Evolutionary conservation across 2,329 filamentous ascomycete species (phyloP).

Genomic region (Pseudogymnoascus pannorum): DNA sequence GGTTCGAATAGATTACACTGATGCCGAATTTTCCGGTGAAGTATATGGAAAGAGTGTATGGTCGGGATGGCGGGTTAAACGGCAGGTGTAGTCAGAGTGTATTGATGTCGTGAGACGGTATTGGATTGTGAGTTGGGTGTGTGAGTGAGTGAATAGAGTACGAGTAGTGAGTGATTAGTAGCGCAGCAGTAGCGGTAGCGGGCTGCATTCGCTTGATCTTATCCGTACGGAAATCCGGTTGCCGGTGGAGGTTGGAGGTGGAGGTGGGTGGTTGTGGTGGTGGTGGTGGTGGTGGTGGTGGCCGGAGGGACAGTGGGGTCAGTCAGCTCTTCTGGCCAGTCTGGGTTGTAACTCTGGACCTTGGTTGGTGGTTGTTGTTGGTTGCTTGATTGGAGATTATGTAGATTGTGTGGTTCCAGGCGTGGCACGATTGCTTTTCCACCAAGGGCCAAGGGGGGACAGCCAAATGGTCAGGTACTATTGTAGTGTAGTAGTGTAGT

Average conservation of each 20-base stretch:
- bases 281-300: neutral
- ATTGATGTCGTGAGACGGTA: constrained; percentile 7
- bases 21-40: constrained; percentile 1
- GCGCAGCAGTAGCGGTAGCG: neutral
- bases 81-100: neutral
- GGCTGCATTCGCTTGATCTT: constrained; percentile 4
- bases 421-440: neutral
- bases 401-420: neutral
- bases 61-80: neutral
- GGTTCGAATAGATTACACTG: constrained; percentile 1
- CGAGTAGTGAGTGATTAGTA: neutral
- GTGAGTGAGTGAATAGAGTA: neutral
- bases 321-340: neutral
- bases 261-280: neutral
- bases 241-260: neutral
- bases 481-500: neutral
- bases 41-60: neutral
- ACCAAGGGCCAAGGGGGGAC: neutral
- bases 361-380: neutral
- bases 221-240: constrained; percentile 7
- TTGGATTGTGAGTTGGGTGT: neutral
- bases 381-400: neutral
- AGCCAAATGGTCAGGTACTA: neutral
- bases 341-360: neutral
- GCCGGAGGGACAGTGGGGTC: neutral